Conservation (phyloP, 78 protist species). For the Dictyostelium citrinum region DNA sequence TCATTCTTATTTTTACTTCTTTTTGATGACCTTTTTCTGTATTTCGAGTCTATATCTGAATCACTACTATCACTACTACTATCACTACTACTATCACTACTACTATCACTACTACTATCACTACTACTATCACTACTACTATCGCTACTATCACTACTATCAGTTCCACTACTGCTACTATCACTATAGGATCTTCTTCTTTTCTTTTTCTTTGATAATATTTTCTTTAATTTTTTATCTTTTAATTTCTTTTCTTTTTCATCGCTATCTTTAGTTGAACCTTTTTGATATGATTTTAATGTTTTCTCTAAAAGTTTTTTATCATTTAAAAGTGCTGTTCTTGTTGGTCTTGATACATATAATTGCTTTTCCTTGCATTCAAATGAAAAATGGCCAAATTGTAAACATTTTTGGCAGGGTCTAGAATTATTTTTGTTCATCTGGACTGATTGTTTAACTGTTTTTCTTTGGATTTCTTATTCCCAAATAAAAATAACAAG, state of each 20-base stretch:
- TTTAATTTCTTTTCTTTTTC: not conserved
- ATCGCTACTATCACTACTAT: not conserved
- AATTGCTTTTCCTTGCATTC: not conserved
- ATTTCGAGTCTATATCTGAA: not conserved
- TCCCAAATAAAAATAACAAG: not conserved
- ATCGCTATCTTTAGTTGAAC: not conserved
- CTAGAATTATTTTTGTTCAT: not conserved
- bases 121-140: not conserved
- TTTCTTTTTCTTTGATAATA: slow-evolving; percentile 4
- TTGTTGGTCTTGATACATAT: slow-evolving; percentile 10
- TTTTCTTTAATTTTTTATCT: not conserved
- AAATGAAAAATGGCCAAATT: slow-evolving; percentile 6
- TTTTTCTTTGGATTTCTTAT: not conserved
- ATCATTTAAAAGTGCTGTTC: not conserved
- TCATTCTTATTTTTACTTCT: not conserved
- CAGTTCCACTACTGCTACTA: not conserved
- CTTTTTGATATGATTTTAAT: not conserved
- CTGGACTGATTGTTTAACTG: not conserved
- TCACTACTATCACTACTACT: not conserved
- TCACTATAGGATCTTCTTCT: not conserved
- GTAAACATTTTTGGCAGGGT: slow-evolving; percentile 28
- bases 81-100: not conserved
- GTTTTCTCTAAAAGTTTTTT: slow-evolving; percentile 8
- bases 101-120: too few relatives aligned
- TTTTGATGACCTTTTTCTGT: not conserved